A percentile compares a stretch with the other conserved stretches of the same genome.
phyloP scores from a whole-genome alignment of 163 green algal species.

The Volvox carteri region DNA sequence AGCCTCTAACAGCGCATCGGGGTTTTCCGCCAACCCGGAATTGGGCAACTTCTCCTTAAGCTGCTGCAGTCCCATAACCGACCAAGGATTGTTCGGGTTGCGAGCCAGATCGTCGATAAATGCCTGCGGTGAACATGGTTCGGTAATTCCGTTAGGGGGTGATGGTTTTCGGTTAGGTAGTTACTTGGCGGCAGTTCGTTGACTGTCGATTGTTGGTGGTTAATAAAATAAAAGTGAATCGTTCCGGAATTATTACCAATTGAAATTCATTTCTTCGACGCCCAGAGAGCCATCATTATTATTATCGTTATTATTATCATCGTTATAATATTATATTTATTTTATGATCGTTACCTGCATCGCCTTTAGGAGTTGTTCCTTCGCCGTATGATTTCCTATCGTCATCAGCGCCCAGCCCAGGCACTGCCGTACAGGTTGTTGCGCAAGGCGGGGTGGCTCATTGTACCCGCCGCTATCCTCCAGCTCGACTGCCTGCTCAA shows the following conservation, averaged over 20 bases:
- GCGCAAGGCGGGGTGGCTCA: constrained; percentile 69
- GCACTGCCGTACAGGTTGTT: constrained; percentile 67
- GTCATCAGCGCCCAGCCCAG: constrained; percentile 70
- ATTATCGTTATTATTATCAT: neutral
- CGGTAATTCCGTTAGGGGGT: neutral
- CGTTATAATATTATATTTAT: neutral
- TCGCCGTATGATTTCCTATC: neutral
- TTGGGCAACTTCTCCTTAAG: neutral
- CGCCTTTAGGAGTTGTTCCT: no score
- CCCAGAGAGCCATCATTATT: neutral
- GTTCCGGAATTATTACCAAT: neutral
- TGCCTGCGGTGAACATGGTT: neutral
- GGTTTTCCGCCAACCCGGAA: neutral
- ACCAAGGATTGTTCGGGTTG: constrained; percentile 52
- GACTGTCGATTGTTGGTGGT: no score
- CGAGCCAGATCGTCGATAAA: constrained; percentile 30
- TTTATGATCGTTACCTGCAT: neutral
- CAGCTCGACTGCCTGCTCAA: constrained; percentile 29
- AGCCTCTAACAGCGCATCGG: neutral
- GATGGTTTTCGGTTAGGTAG: neutral
- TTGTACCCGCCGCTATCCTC: constrained; percentile 63
- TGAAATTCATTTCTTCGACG: neutral
- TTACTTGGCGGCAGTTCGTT: no score
- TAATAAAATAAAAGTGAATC: neutral
- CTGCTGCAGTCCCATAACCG: neutral